Conservation (phyloP, 2,329 filamentous ascomycete species). For the Remersonia thermophila region DNA sequence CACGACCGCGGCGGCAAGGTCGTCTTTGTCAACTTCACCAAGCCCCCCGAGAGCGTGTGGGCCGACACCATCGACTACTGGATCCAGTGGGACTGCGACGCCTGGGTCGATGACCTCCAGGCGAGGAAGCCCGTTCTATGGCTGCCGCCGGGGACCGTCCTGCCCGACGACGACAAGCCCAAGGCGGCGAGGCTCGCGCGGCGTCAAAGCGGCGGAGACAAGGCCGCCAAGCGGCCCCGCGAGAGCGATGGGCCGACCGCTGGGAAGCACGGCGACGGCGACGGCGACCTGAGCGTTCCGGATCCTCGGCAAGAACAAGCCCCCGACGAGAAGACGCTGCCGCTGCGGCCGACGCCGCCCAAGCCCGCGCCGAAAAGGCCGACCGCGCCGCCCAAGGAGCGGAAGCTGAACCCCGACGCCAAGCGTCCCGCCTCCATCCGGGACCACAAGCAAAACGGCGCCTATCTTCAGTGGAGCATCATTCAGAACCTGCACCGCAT, state of each 20-base stretch:
- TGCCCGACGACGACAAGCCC: constrained; percentile 28
- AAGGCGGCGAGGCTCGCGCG: constrained; percentile 24
- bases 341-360: background rate
- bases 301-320: background rate
- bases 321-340: constrained; percentile 1
- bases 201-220: constrained; percentile 9
- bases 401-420: constrained; percentile 21
- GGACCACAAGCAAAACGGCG: constrained; percentile 34
- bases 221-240: constrained; percentile 15
- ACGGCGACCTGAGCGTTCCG: too few species aligned
- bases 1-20: constrained; percentile 57
- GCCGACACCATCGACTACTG: constrained; percentile 62
- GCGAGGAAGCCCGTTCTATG: constrained; percentile 47
- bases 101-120: constrained; percentile 55
- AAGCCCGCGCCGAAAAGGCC: constrained; percentile 5
- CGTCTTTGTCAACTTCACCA: constrained; percentile 61
- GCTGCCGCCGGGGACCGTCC: constrained; percentile 33
- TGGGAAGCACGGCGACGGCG: background rate
- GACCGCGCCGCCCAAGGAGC: constrained; percentile 14
- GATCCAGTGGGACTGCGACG: constrained; percentile 64
- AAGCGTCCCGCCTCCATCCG: constrained; percentile 31
- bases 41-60: constrained; percentile 60
- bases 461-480: constrained; percentile 33
- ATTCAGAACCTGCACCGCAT: constrained; percentile 25
- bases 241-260: constrained; percentile 15